Evolutionary conservation across 805 yeast genomes (phyloP).

Genomic region (Yarrowia yakushimensis): DNA sequence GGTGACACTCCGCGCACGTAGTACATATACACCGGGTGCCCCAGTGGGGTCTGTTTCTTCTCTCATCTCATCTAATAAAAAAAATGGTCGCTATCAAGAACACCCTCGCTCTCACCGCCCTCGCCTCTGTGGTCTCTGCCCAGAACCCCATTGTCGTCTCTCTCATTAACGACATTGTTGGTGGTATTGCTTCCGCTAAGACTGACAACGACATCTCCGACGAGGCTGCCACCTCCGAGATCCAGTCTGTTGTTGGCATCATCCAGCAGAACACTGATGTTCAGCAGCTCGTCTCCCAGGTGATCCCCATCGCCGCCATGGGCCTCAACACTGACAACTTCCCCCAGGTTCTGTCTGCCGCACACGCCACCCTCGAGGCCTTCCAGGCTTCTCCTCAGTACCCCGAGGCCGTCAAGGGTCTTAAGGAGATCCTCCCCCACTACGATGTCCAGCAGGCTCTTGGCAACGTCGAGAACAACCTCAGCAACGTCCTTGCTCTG

Average conservation of each 20-base stretch:
- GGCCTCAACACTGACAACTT: conserved; percentile 22
- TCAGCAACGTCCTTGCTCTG: not conserved
- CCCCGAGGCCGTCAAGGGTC: conserved; percentile 18
- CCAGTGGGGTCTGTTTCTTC: not conserved
- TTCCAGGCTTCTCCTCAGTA: conserved; percentile 12
- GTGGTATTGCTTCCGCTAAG: conserved; percentile 21
- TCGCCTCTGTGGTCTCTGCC: conserved; percentile 18
- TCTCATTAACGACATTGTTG: conserved; percentile 7
- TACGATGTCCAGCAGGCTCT: conserved; percentile 18
- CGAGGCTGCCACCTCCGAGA: conserved; percentile 20
- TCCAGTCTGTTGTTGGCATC: conserved; percentile 16
- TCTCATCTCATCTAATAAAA: not conserved
- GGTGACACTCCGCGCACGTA: not conserved
- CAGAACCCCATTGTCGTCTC: conserved; percentile 24
- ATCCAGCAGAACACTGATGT: conserved; percentile 11
- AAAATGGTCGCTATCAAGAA: conserved; percentile 22
- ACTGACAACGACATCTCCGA: conserved; percentile 8
- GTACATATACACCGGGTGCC: not conserved
- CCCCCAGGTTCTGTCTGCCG: conserved; percentile 18
- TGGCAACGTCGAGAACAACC: conserved; percentile 16
- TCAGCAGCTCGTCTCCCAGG: conserved; percentile 15
- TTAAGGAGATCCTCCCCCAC: conserved; percentile 4
- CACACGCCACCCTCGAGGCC: conserved; percentile 7
- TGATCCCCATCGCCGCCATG: conserved; percentile 9
- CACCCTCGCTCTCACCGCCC: conserved; percentile 14